phyloP scores from a whole-genome alignment of 2,329 filamentous ascomycete species.

The Akanthomyces lecanii region DNA sequence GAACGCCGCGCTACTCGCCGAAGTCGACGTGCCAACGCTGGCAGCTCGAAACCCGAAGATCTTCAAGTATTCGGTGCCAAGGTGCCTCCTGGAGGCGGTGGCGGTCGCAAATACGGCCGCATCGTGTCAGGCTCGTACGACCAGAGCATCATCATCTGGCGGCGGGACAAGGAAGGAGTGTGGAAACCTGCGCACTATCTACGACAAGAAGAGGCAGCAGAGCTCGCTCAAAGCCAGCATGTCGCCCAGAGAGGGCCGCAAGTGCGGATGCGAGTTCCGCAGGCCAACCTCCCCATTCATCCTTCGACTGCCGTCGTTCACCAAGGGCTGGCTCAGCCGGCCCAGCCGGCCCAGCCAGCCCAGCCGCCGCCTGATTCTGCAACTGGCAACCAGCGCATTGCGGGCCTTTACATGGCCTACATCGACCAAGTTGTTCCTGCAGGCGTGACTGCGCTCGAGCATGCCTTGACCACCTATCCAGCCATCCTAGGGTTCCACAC shows the following conservation, averaged over 20 bases:
- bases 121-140: conserved; percentile 98
- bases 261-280: background rate
- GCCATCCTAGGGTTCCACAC: conserved; percentile 44
- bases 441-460: conserved; percentile 44
- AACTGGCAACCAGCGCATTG: conserved; percentile 28
- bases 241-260: background rate
- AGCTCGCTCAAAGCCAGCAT: conserved; percentile 37
- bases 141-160: conserved; percentile 93
- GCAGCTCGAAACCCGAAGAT: conserved; percentile 69
- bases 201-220: conserved; percentile 66
- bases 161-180: conserved; percentile 74
- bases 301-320: background rate
- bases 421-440: conserved; percentile 52
- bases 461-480: conserved; percentile 44
- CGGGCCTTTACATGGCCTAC: conserved; percentile 43
- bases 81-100: conserved; percentile 85
- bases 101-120: conserved; percentile 82
- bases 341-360: conserved; percentile 10
- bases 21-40: conserved; percentile 57
- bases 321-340: conserved; percentile 7
- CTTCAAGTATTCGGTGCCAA: conserved; percentile 79
- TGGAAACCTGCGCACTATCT: conserved; percentile 78
- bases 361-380: conserved; percentile 4
- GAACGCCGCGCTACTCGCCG: conserved; percentile 29
- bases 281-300: background rate